Base-by-base conservation (phyloP, 176 grass and related monocot species). In the Alopecurus myosuroides region DNA sequence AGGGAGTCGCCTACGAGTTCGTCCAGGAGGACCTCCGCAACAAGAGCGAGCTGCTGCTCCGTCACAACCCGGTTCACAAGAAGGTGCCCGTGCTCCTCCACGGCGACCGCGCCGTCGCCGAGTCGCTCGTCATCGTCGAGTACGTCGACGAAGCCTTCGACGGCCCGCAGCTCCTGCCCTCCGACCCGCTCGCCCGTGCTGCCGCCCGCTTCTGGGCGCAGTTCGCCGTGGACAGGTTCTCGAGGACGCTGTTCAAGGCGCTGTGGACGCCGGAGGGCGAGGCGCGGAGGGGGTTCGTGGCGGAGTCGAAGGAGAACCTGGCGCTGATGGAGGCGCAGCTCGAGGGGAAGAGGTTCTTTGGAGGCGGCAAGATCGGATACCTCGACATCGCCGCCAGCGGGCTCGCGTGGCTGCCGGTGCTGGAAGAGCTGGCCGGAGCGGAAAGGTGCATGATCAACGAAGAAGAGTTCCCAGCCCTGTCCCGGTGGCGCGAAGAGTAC, bases 301-400 rank as follows among this genome's bases (percentile, higher is more conserved):
- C 52, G 34, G 78, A 92, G 78, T 26, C 82, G 18, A 84, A 81
- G 52, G 90, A 84, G 37, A 23, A 48, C 39, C 70, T 88, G 13
- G 1, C 36, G 63, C 81, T 81, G 2, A 83, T 95, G 6, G 85
- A 92, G 34, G 79, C 15, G 6, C 87, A 84, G 52, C 83, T 92
- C 3, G 4, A 85, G 20, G 90, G 85, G 4, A 95, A 79, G 84
- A 85, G n/a, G 58, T 93, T 93, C 51, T 97, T 97, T 44, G 84
- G 42, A 14, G 91, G 91, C 3, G 86, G 89, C 28, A 0, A 35
- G 31, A 65, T 90, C 11, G 94, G 91, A 1, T 73, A 85, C 28
- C 68, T 85, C 5, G 91, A 94, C 82, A 20, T 94, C 4, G 86
- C 78, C 5, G 87, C 48, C 0, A 23, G 78, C 4, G n/a, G 6